phyloP scores from a whole-genome alignment of 2,329 filamentous ascomycete species.

The Talaromyces sp. region DNA sequence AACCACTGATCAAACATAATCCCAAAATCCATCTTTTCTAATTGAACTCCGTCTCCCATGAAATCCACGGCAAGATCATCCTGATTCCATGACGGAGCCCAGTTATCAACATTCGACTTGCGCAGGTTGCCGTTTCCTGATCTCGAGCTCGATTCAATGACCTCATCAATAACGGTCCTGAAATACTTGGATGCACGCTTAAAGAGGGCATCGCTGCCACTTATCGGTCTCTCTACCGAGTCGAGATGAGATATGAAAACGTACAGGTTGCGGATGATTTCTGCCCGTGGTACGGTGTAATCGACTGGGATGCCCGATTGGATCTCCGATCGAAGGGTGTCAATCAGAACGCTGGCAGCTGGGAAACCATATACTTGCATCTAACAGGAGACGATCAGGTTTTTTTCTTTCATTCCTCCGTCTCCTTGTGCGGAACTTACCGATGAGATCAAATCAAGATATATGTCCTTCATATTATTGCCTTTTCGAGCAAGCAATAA shows the following conservation, averaged over 20 bases:
- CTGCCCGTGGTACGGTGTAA: background rate
- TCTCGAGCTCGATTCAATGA: background rate
- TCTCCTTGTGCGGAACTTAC: background rate
- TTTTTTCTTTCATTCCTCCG: no score
- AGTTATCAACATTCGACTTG: background rate
- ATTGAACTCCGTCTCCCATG: background rate
- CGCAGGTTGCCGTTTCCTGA: background rate
- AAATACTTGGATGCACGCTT: constrained; percentile 3
- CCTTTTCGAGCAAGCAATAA: background rate
- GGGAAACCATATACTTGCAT: constrained; percentile 9
- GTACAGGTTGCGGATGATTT: constrained; percentile 7
- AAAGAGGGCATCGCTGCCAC: background rate
- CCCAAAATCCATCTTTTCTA: constrained; percentile 7
- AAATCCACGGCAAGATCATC: background rate
- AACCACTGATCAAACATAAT: constrained; percentile 16
- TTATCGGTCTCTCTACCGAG: background rate
- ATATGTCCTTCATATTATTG: background rate
- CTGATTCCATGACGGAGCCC: background rate
- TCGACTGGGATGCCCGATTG: background rate
- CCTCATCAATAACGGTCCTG: constrained; percentile 1
- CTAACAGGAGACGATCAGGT: background rate
- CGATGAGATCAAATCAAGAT: background rate
- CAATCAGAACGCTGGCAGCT: constrained; percentile 3
- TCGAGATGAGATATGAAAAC: constrained; percentile 10
- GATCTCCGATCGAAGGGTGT: background rate